Evolutionary conservation across 2,329 filamentous ascomycete genomes (phyloP).

Genomic region (Paraconiothyrium brasiliense): DNA sequence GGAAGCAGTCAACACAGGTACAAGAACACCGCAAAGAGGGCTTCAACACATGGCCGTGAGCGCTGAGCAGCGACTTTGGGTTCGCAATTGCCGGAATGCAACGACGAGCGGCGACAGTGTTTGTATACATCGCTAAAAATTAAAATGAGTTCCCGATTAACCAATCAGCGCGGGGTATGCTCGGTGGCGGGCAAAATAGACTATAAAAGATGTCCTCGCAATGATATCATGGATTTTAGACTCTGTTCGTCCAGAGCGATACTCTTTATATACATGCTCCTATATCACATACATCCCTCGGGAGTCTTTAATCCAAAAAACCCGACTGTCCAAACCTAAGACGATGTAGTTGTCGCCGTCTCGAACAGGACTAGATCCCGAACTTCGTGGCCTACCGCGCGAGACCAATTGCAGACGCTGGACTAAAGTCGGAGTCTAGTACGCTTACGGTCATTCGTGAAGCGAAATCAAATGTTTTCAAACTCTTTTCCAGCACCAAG

Average conservation of each 20-base stretch:
- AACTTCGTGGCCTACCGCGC: background rate
- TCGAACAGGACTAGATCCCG: conserved; percentile 11
- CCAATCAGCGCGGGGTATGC: conserved; percentile 4
- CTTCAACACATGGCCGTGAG: conserved; percentile 15
- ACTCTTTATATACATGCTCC: background rate
- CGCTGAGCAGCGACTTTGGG: conserved; percentile 3
- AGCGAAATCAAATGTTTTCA: background rate
- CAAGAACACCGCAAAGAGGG: background rate
- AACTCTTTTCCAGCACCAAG: background rate
- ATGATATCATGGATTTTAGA: background rate
- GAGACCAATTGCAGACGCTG: background rate
- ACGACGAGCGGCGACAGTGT: conserved; percentile 1
- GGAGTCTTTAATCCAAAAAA: background rate
- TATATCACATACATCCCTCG: background rate
- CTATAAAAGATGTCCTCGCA: background rate
- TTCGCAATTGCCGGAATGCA: conserved; percentile 12
- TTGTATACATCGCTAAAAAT: conserved; percentile 15
- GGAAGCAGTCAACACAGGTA: conserved; percentile 7
- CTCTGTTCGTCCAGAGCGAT: background rate
- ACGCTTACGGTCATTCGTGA: background rate
- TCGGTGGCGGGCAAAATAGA: background rate
- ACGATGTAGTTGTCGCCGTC: background rate
- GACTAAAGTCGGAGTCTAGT: conserved; percentile 13
- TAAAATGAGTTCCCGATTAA: conserved; percentile 10
- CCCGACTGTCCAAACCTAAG: background rate